These are phyloP conservation scores for Juglanconis sp. DNA, from an alignment of 2,329 filamentous ascomycete species.

Conservation along the genomic window DNA sequence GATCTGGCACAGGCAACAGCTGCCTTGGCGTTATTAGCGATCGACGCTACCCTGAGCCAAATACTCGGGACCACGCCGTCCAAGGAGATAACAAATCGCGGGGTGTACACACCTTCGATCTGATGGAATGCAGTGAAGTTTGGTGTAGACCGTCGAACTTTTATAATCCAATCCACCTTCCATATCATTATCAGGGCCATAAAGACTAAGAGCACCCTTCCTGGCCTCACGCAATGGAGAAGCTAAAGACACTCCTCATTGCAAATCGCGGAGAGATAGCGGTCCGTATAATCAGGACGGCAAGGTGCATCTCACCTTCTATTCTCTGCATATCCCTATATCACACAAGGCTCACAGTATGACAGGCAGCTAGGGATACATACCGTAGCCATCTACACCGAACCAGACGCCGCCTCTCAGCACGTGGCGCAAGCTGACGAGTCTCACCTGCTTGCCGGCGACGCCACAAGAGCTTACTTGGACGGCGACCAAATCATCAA, in stretches of 20 bases:
- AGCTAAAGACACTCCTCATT: slow-evolving; percentile 49
- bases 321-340: not conserved
- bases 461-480: slow-evolving; percentile 26
- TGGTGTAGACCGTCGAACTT: not conserved
- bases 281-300: slow-evolving; percentile 48
- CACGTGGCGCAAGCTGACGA: slow-evolving; percentile 54
- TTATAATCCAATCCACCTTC: too few species aligned
- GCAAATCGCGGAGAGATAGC: slow-evolving; percentile 61
- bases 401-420: slow-evolving; percentile 50
- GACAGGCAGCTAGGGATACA: slow-evolving; percentile 39
- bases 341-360: slow-evolving; percentile 15
- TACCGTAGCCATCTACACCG: slow-evolving; percentile 57
- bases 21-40: not conserved
- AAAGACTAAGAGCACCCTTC: not conserved
- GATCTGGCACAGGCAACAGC: not conserved
- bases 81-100: not conserved
- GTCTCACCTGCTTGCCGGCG: slow-evolving; percentile 46
- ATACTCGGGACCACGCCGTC: not conserved
- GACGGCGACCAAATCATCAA: slow-evolving; percentile 25
- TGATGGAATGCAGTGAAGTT: not conserved
- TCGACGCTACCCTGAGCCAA: not conserved
- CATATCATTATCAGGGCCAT: too few species aligned
- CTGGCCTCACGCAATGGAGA: slow-evolving; percentile 2
- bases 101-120: not conserved
- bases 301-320: not conserved